phyloP scores from a whole-genome alignment of 768 basidiomycete species.

The Suillus tomentosus region DNA sequence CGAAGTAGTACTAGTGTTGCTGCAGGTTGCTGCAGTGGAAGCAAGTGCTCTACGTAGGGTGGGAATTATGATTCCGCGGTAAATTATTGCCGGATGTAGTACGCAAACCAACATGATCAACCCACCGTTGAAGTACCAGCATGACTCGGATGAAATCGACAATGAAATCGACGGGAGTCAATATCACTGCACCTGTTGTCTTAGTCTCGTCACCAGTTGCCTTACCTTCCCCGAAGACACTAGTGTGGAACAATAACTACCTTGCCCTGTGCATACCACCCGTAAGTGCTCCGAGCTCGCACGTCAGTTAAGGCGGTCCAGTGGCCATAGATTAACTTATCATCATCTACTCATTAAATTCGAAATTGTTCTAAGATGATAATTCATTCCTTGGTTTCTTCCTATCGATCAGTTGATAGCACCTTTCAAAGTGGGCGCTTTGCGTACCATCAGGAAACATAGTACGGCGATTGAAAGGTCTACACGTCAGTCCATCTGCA shows the following conservation, averaged over 20 bases:
- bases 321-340: constrained; percentile 8
- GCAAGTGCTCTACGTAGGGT: not conserved
- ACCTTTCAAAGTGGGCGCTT: constrained; percentile 18
- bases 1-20: not conserved
- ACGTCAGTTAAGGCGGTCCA: not conserved
- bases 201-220: not conserved
- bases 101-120: not conserved
- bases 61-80: not conserved
- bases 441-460: constrained; percentile 23
- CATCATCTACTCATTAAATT: constrained; percentile 18
- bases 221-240: not conserved
- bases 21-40: not conserved
- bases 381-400: constrained; percentile 18
- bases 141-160: no score
- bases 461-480: constrained; percentile 10
- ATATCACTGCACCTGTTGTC: not conserved
- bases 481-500: not conserved
- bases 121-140: no score
- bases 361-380: constrained; percentile 13
- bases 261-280: not conserved
- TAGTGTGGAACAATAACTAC: not conserved
- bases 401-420: constrained; percentile 14
- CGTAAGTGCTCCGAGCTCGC: not conserved
- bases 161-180: not conserved
- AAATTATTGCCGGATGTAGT: not conserved